phyloP scores from a whole-genome alignment of 441 rosid species.

The Arabidopsis hybrid region DNA sequence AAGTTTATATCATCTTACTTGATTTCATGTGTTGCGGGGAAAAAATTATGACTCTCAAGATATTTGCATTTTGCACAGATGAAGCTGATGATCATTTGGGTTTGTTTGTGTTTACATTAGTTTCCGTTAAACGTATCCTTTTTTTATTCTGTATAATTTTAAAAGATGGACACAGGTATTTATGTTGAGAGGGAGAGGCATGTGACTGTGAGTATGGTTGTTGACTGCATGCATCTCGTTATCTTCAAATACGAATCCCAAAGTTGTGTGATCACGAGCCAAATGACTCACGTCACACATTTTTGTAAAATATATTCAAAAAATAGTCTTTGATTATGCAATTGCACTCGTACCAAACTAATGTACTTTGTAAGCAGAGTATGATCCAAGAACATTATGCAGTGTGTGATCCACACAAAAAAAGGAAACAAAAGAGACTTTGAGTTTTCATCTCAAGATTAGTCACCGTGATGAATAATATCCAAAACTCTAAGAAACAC shows the following conservation, averaged over 20 bases:
- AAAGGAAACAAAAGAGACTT: neutral
- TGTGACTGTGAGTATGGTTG: conserved; percentile 17
- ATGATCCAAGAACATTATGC: neutral
- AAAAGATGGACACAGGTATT: conserved; percentile 2
- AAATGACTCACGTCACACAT: conserved; percentile 2
- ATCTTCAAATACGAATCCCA: conserved; percentile 6
- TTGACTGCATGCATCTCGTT: neutral
- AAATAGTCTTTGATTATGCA: neutral
- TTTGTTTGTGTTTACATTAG: neutral
- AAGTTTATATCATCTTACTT: conserved; percentile 3
- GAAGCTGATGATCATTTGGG: conserved; percentile 12
- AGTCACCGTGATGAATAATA: neutral
- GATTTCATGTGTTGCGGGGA: conserved; percentile 3
- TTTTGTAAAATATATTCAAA: neutral
- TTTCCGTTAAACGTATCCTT: neutral
- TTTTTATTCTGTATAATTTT: neutral
- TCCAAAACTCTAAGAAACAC: conserved; percentile 24
- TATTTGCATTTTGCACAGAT: conserved; percentile 8
- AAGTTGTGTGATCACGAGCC: neutral
- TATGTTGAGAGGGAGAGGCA: conserved; percentile 11
- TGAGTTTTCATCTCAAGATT: neutral
- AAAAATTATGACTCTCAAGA: neutral
- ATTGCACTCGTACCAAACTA: neutral
- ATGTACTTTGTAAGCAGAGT: neutral
- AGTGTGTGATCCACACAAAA: neutral